Base-by-base conservation (phyloP, 2,329 filamentous ascomycete genomes). In the Microdochium nivale region DNA sequence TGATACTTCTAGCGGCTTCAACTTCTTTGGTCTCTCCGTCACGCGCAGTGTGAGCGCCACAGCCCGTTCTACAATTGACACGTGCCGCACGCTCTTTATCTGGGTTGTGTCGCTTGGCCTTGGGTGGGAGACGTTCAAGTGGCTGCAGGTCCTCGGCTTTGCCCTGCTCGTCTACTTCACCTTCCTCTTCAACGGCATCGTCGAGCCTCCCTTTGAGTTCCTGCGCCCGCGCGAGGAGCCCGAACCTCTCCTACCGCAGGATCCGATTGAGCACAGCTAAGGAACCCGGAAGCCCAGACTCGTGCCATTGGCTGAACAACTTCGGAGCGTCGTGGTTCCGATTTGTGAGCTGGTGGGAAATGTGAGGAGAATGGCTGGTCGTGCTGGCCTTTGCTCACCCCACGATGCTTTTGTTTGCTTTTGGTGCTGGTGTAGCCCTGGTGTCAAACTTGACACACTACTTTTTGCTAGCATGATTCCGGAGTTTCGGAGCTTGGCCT, bases 41-140 rank as follows among this genome's bases (percentile, higher is more conserved):
- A 99, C 94, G 1, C 83, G 89, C 54, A 84, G 73, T 55, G 90
- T 99, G 58, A 95, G 88, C 56, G 94, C 94, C 11, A 99, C 94
- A 0, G 90, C 92, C 1, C 84, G 94, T 55, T 95, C 90, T 30
- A 97, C 92, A 30, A 97, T 99, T 61, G 94, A 99, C 68, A 99
- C 94, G 1, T 97, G 91, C 76, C 84, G 92, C 40, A 99, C 94
- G 0, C 80, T 99, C 1, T 97, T 99, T 72, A 97, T 99, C 70
- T 99, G 94, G 94, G 79, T 99, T 25, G 88, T 96, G 14, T 95
- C 90, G 19, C 80, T 99, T 3, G 89, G 87, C 3, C 80, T 99
- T 2, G 91, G 91, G 54, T 99, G 94, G 94, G 94, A 99, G 72
- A 85, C 83, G 0, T 97, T 99, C 80, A 97, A 97, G 72, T 95